Evolutionary conservation across 768 basidiomycete genomes (phyloP).

Genomic region (Boletus huronensis): DNA sequence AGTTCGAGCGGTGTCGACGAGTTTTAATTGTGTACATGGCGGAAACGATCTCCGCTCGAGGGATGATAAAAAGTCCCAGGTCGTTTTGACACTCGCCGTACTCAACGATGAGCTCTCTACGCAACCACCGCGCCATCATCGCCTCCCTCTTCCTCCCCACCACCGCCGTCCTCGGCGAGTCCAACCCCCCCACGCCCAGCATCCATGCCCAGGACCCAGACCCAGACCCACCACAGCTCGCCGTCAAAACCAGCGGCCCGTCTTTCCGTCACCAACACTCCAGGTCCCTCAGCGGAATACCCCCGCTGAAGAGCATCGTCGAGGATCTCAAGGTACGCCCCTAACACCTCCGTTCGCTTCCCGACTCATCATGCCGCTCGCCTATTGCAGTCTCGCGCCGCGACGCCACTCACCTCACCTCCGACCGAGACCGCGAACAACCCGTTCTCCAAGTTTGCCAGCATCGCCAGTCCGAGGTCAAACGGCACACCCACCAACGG

Average conservation of each 20-base stretch:
- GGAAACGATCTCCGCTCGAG: background rate
- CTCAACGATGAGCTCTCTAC: conserved; percentile 59
- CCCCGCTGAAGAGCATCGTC: conserved; percentile 65
- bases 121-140: conserved; percentile 71
- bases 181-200: conserved; percentile 50
- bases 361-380: background rate
- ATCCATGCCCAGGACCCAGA: conserved; percentile 19
- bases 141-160: conserved; percentile 83
- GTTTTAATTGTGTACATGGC: background rate
- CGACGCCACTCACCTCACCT: conserved; percentile 40
- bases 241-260: background rate
- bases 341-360: background rate
- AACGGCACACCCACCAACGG: conserved; percentile 17
- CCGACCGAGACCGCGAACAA: conserved; percentile 52
- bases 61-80: background rate
- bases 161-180: conserved; percentile 59
- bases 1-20: background rate
- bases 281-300: conserved; percentile 17
- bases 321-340: conserved; percentile 66
- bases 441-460: conserved; percentile 53
- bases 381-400: conserved; percentile 35
- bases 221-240: conserved; percentile 2
- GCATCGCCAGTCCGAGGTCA: conserved; percentile 30
- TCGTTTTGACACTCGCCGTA: background rate
- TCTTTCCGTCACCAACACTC: conserved; percentile 19